A percentile compares a stretch with the other conserved stretches of the same genome.
phyloP scores from a whole-genome alignment of 306 rosid genomes.

The Potentilla sterilis region DNA sequence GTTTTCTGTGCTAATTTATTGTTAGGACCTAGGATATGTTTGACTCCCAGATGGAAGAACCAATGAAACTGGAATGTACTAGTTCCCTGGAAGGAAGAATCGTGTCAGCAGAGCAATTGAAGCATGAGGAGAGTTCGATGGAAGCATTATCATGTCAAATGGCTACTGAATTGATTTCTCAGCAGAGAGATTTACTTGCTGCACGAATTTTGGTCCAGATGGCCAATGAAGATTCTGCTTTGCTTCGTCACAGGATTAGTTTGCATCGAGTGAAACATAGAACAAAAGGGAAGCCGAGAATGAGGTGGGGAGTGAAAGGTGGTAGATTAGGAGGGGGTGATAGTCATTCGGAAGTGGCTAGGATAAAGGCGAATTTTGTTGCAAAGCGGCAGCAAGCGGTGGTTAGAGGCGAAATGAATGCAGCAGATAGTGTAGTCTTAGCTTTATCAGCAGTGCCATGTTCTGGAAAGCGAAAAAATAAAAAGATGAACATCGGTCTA shows the following conservation, averaged over 20 bases:
- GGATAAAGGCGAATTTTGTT: not conserved
- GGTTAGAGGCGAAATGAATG: not conserved
- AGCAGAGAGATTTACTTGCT: constrained; percentile 10
- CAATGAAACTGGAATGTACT: not conserved
- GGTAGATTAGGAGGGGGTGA: not conserved
- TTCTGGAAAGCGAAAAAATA: not conserved
- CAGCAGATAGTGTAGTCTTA: not conserved
- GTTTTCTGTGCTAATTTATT: not conserved
- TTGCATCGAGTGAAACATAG: not conserved
- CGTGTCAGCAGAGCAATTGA: not conserved
- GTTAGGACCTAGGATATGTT: not conserved
- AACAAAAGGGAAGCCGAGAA: not conserved
- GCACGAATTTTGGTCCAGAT: constrained; percentile 8
- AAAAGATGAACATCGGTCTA: not conserved
- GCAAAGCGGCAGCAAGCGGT: not conserved
- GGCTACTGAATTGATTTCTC: not conserved
- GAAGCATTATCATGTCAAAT: not conserved
- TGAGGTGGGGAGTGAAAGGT: not conserved
- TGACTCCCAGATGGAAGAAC: not conserved
- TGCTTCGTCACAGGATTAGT: not conserved
- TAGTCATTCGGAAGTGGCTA: not conserved
- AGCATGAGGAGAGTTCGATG: not conserved
- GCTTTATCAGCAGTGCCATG: not conserved
- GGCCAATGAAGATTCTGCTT: constrained; percentile 5
- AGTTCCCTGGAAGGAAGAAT: not conserved